phyloP scores from a whole-genome alignment of 768 basidiomycete species.

The Tulasnella sp. region DNA sequence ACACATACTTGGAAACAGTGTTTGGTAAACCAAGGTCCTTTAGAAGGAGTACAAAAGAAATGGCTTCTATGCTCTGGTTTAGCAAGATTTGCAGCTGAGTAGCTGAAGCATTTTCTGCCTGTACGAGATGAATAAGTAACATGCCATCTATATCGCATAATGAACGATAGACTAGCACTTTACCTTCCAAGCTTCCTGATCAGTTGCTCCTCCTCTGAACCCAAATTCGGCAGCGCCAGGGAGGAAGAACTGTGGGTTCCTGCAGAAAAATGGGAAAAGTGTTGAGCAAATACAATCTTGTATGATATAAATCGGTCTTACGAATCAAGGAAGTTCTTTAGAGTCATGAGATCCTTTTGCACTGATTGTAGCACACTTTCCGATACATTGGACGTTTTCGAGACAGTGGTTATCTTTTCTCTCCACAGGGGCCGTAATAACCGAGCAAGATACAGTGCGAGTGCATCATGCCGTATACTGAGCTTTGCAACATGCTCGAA shows the following conservation, averaged over 20 bases:
- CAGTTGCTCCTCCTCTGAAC: slow-evolving; percentile 22
- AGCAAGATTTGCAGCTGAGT: slow-evolving; percentile 61
- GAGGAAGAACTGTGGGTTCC: slow-evolving; percentile 75
- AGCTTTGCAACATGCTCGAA: slow-evolving; percentile 40
- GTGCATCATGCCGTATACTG: slow-evolving; percentile 78
- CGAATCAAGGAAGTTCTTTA: slow-evolving; percentile 46
- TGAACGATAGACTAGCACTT: background rate
- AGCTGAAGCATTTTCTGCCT: slow-evolving; percentile 79
- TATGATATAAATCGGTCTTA: slow-evolving; percentile 1
- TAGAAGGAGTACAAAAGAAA: slow-evolving; percentile 83
- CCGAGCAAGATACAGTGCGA: slow-evolving; percentile 76
- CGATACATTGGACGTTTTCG: slow-evolving; percentile 41
- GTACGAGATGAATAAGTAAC: slow-evolving; percentile 4
- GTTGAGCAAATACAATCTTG: background rate
- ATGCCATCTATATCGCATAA: slow-evolving; percentile 16
- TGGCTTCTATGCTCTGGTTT: slow-evolving; percentile 78
- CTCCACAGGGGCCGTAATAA: slow-evolving; percentile 83
- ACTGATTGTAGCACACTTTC: slow-evolving; percentile 52
- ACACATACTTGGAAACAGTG: slow-evolving; percentile 60
- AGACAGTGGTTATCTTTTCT: slow-evolving; percentile 44
- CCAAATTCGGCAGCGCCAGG: slow-evolving; percentile 38
- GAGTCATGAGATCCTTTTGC: slow-evolving; percentile 63
- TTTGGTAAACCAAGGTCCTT: slow-evolving; percentile 85
- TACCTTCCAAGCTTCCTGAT: slow-evolving; percentile 87
- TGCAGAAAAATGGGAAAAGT: slow-evolving; percentile 31